Base-by-base conservation (phyloP, 768 basidiomycete species). In the Amanita jacksonii region DNA sequence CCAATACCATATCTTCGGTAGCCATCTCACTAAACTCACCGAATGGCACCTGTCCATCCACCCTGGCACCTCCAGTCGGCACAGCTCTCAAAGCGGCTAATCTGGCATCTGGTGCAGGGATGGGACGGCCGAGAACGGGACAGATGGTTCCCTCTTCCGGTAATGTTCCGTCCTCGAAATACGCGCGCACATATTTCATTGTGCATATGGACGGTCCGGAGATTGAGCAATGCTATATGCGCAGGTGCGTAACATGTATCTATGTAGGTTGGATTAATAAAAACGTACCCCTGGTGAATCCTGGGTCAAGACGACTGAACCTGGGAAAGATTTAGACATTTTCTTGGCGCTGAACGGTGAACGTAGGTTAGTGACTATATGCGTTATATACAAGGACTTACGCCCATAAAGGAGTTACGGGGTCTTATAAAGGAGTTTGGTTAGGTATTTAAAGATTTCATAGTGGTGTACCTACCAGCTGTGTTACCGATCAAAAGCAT, bases 401-500 rank as follows among this genome's bases (percentile, higher is more conserved):
- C 44, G 4, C 7, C 8, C 16, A 3, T 28, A 45, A 1, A 32
- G 44, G 44, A 5, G 44, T 39, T 20, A 45, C 44, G 8, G 44
- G 44, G 22, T 45, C 44, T 45, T 12, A n/a, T 25, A 7, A 6
- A 31, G 25, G 9, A 19, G n/a, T 10, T 15, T 8, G 27, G 20
- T 19, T 2, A 8, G 20, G 5, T 7, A 12, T 13, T 20, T 2
- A 37, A 19, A 43, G 16, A 23, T 16, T 28, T 18, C 13, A 23
- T 1, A 12, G 35, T 38, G n/a, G 25, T n/a, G 19, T n/a, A 9
- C 51, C 12, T 25, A 52, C 51, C 53, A 1, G 47, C 53, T 1
- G 53, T 54, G 23, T 57, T 58, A 0, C 57, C 55, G 22, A 58
- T 52, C 3, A 63, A 31, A 9, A 65, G 49, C n/a, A 65, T 46